Base-by-base conservation (phyloP, 495 filamentous ascomycete genomes). In the Penicillium waksmanii region DNA sequence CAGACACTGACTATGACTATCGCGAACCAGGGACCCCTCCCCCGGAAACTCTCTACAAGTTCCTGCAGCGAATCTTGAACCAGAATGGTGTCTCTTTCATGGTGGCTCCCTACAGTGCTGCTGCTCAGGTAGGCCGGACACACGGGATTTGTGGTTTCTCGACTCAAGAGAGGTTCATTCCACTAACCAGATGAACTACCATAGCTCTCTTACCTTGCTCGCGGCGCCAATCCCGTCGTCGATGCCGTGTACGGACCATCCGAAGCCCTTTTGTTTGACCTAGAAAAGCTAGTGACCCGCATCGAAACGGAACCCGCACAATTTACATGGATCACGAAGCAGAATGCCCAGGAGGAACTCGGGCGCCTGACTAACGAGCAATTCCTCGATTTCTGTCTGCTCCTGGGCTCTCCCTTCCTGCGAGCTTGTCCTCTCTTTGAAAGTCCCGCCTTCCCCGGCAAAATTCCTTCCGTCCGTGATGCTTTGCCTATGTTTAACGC, bases 101-200 rank as follows among this genome's bases (percentile, higher is more conserved):
- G 51, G 90, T 97, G 51, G 89, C 96, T 13, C 96, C 95, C 3
- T 97, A 93, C 74, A 90, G 87, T 66, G 91, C 94, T 46, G 87
- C 89, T 60, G 90, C 92, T 51, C 94, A 98, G 84, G 92, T 96
- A 75, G 61, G 61, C 50, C 19, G 55, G 2, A 19, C 21, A 6
- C 10, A 11, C 12, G 36, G 44, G 17, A 15, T n/a, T 11, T 8
- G 21, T 8, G n/a, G 15, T 44, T 8, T n/a, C n/a, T 44, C 5
- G 27, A 17, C 21, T 18, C 13, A 13, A 43, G 8, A 17, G 56
- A 49, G 21, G 55, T 38, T 15, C 15, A 33, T 67, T 35, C 17
- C 27, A 31, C 50, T 66, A 25, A 60, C 27, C 53, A 38, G 57
- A 43, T 62, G 33, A 9, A 38, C 47, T 33, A 3, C 31, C 36